Percentiles rank a stretch among this genome's conserved stretches.
Evolutionary conservation across 2,329 filamentous ascomycete species (phyloP).

Genomic region (Phyllosticta citribraziliensis): DNA sequence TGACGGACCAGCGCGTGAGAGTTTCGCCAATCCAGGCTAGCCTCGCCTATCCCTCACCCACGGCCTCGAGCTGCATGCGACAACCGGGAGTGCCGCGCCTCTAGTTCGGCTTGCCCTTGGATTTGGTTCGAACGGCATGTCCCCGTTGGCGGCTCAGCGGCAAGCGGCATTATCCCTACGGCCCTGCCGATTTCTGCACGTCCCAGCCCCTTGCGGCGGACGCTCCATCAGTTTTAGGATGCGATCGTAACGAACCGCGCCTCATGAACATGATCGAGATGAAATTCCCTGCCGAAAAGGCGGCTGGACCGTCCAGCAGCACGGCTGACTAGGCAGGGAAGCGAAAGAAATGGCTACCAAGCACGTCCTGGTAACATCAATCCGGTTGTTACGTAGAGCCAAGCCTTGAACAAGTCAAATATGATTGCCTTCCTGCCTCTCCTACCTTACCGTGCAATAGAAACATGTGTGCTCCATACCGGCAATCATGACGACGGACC

Average conservation of each 20-base stretch:
- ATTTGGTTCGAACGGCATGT: background rate
- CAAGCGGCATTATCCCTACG: background rate
- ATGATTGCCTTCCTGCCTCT: background rate
- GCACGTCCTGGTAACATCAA: background rate
- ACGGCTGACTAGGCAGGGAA: background rate
- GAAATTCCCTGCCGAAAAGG: background rate
- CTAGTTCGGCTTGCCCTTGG: background rate
- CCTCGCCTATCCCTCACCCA: slow-evolving; percentile 3
- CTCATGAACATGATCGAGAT: slow-evolving; percentile 3
- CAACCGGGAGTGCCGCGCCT: background rate
- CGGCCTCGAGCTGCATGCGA: background rate
- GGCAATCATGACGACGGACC: background rate
- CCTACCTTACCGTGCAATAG: background rate
- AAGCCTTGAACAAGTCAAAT: background rate
- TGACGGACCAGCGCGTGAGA: slow-evolving; percentile 6
- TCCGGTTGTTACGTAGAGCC: background rate
- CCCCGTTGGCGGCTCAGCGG: background rate
- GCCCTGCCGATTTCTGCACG: background rate
- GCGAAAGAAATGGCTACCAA: background rate
- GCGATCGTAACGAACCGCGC: slow-evolving; percentile 7
- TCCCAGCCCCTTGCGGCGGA: background rate
- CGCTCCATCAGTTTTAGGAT: slow-evolving; percentile 2
- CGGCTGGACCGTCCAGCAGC: background rate
- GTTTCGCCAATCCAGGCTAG: slow-evolving; percentile 6
- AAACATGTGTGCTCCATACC: background rate